Conservation (phyloP, 129 eudicot genomes). For the Pittosporum tobira region DNA sequence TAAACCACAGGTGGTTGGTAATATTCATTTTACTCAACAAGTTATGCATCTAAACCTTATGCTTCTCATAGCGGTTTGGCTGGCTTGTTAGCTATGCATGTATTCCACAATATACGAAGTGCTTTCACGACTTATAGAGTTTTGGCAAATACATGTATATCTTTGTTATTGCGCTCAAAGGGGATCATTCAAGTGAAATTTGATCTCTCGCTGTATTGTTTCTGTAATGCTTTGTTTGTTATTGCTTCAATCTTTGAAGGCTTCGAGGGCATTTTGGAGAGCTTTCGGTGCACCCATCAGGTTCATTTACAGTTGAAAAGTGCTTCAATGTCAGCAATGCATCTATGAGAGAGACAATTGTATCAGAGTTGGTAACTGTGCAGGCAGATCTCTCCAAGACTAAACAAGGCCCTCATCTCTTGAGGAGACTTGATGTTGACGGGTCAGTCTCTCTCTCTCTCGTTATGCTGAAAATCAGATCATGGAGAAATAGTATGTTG, state of each 20-base stretch:
- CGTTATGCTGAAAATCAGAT: background rate
- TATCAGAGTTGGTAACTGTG: constrained; percentile 56
- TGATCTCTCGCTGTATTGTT: background rate
- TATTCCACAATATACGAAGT: background rate
- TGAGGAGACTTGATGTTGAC: constrained; percentile 76
- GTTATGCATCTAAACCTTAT: too few relatives aligned
- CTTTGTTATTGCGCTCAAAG: background rate
- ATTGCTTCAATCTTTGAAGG: constrained; percentile 29
- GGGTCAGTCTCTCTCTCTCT: constrained; percentile 36
- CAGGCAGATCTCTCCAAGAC: constrained; percentile 81
- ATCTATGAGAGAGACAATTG: constrained; percentile 60
- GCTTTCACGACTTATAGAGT: background rate
- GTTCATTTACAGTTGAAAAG: constrained; percentile 77
- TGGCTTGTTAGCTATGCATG: constrained; percentile 1
- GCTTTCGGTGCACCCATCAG: constrained; percentile 64
- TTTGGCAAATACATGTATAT: too few relatives aligned
- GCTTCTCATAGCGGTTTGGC: background rate
- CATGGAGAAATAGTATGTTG: background rate
- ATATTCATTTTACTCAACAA: too few relatives aligned
- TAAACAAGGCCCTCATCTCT: constrained; percentile 77
- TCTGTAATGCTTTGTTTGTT: background rate
- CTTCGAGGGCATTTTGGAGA: constrained; percentile 88
- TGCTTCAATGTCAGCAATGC: constrained; percentile 63
- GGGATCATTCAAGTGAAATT: background rate
- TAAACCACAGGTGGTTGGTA: too few relatives aligned